Base-by-base conservation (phyloP, 306 rosid species). In the Citrullus colocynthis region DNA sequence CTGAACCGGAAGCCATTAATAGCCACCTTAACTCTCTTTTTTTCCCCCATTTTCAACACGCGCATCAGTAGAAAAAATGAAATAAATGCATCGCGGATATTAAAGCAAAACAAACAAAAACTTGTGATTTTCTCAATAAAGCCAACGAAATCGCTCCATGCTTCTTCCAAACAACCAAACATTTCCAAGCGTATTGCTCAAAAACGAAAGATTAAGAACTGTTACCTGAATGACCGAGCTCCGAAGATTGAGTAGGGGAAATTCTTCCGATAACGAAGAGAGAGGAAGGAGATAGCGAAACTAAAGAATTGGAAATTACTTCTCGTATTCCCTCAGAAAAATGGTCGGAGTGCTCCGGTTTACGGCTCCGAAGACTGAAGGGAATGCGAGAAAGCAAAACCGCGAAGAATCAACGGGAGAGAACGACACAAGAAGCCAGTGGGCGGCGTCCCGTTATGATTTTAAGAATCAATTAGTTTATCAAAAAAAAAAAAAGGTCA, bases 261-360 rank as follows among this genome's bases (percentile, higher is more conserved):
- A 70, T 66, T 66, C 17, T 64, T 39, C 74, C 59, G 2, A 72
- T 2, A 58, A 21, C 3, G 0, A 24, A 73, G 15, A 51, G 41
- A 74, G 6, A 63, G 6, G 12, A 34, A 15, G 3, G 21, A 63
- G 12, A 34, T 15, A 30, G 17, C 3, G 28, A 17, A 60, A 17
- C 39, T 76, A 7, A 16, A 64, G 37, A 15, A 76, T 24, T 44
- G 49, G 12, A 60, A 24, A 24, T 15, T 11, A 44, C 37, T 75
- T 57, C 52, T 75, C 78, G 66, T 37, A 57, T 55, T 75, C 78
- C 78, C 52, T n/a, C 54, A 6, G 52, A 36, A 32, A 60, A 75
- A 54, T 54, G 78, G 37, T 75, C 78, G 77, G 41, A 48, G 76
- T 48, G 6, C 24, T 30, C 77, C 61, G 61, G 60, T 21, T 14